A percentile compares a stretch with the other conserved stretches of the same genome.
Conservation (phyloP, 1,284 basidiomycete genomes). For the Polyporus tsugae region DNA sequence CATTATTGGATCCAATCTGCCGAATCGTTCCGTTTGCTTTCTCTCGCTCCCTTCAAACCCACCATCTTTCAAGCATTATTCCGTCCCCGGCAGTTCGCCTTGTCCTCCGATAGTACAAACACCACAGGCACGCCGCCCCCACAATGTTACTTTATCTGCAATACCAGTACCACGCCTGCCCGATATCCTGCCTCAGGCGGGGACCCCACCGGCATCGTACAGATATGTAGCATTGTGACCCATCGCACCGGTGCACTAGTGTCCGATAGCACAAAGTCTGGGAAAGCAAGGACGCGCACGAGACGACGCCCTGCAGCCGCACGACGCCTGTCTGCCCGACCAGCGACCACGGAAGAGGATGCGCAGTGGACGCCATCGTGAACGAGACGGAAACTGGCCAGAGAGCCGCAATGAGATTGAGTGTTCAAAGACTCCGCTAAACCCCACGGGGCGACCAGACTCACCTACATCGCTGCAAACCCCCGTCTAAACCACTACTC, state of each 20-base stretch:
- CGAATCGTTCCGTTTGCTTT: conserved; percentile 29
- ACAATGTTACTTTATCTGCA: neutral
- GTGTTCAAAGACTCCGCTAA: neutral
- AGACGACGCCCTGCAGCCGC: neutral
- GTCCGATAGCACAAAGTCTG: conserved; percentile 9
- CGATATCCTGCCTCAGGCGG: neutral
- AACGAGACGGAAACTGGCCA: neutral
- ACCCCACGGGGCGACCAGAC: neutral
- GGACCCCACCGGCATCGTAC: conserved; percentile 1
- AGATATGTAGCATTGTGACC: neutral
- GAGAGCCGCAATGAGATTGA: neutral
- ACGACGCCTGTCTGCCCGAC: neutral
- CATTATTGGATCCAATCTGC: conserved; percentile 31
- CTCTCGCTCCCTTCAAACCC: conserved; percentile 14
- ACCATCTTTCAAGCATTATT: neutral
- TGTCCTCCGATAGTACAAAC: conserved; percentile 6
- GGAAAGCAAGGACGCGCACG: neutral
- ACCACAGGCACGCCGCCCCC: neutral
- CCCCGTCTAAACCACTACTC: conserved; percentile 8
- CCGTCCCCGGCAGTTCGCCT: neutral
- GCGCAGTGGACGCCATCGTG: neutral
- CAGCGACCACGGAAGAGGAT: neutral
- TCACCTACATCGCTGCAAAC: conserved; percentile 5
- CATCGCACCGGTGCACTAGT: neutral
- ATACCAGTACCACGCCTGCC: neutral